These are phyloP conservation scores for Astragalus glycyphyllos DNA, from an alignment of 306 rosid species.

Conservation along the genomic window DNA sequence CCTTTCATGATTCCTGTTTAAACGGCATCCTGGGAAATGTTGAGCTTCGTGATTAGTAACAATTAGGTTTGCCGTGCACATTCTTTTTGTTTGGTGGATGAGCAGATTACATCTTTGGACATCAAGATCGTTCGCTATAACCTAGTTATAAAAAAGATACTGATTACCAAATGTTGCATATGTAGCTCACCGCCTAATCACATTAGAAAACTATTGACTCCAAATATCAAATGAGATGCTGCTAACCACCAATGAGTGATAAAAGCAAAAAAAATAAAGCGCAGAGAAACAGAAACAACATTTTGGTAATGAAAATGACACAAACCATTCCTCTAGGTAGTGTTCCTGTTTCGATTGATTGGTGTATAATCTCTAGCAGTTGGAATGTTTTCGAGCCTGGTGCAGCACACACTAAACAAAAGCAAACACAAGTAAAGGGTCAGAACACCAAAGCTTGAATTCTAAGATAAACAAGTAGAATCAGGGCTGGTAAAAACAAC, in stretches of 20 bases:
- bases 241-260: constrained; percentile 16
- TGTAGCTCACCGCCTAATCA: constrained; percentile 3
- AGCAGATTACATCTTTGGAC: constrained; percentile 98
- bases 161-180: constrained; percentile 30
- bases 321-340: constrained; percentile 93
- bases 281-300: constrained; percentile 32
- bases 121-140: constrained; percentile 96
- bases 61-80: constrained; percentile 96
- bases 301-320: constrained; percentile 28
- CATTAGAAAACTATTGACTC: constrained; percentile 4
- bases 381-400: constrained; percentile 99
- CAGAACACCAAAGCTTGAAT: constrained; percentile 36
- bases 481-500: constrained; percentile 21
- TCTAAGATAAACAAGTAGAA: constrained; percentile 30
- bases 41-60: constrained; percentile 99
- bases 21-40: constrained; percentile 92
- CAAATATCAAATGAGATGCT: constrained; percentile 31
- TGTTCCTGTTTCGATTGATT: constrained; percentile 69
- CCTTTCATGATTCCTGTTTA: constrained; percentile 48
- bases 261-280: constrained; percentile 27
- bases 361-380: constrained; percentile 90
- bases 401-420: constrained; percentile 94
- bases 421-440: constrained; percentile 22
- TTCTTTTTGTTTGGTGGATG: constrained; percentile 98
- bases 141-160: constrained; percentile 55